Evolutionary conservation across 1,284 basidiomycete genomes (phyloP), one percentile per base, ranked within the genome.

Genomic region (Inonotus obliquus): DNA sequence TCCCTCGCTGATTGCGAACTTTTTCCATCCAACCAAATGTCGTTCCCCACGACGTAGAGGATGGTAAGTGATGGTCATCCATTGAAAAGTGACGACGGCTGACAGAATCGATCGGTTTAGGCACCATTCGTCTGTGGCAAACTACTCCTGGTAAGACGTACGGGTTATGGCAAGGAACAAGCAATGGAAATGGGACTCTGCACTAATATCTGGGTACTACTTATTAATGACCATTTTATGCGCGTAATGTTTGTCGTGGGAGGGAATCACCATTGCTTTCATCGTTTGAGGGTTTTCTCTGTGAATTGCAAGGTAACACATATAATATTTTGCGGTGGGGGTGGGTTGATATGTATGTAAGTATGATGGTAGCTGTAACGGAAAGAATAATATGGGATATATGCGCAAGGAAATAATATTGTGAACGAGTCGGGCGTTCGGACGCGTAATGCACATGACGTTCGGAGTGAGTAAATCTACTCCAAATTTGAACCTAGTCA

Each of bases 41-140:
- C 27, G 27, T 7, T 27, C 17, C 37, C 23, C 6, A 23, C 27
- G 2, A 11, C 35, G 10, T 41, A 64, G 63, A 76, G 67, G 77
- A 79, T 68, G 77, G 78, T 71, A 60, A 69, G 72, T 68, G 17
- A 39, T 29, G 25, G 27, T 14, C 21, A 17, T 32, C 32, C 32
- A 32, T 32, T 9, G 32, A 32, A 9, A 9, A 9, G 9, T 4
- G 32, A 32, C 32, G 32, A 4, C 32, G 32, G 9, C 32, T 32
- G 32, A 32, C 32, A 9, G 4, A 32, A 32, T 9, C 9, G 32
- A 32, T 32, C 9, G 32, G 41, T 56, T 38, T 68, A 89, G 91
- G 88, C 53, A 98, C 96, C 1, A 97, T 98, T 69, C 86, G 96
- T 57, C 78, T 98, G 56, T 98, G 96, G 96, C 96, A 98, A 76